Evolutionary conservation across 257 asterid genomes (phyloP).

Genomic region (Anisodus acutangulus): DNA sequence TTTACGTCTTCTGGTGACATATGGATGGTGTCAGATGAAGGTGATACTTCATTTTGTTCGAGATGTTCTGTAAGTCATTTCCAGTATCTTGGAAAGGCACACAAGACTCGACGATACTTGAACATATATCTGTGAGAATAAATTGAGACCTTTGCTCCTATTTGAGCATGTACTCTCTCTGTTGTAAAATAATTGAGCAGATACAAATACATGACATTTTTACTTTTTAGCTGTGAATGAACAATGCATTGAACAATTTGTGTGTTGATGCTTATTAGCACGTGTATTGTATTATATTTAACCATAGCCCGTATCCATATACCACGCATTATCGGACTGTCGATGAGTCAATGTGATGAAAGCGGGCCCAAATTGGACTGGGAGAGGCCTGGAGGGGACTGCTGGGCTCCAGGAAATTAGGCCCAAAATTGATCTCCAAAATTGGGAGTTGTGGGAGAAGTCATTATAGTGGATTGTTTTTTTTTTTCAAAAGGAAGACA

Average conservation of each 20-base stretch:
- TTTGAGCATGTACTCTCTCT: not conserved
- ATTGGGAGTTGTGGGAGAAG: no score
- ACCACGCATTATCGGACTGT: no score
- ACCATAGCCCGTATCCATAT: no score
- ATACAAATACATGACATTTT: not conserved
- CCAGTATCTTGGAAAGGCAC: not conserved
- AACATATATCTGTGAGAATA: not conserved
- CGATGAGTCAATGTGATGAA: no score
- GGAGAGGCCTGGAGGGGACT: no score
- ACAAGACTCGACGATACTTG: not conserved
- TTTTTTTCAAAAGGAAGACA: no score
- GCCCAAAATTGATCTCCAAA: no score
- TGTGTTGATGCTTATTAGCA: not conserved
- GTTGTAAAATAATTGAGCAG: not conserved
- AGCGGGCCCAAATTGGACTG: no score
- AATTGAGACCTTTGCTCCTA: not conserved
- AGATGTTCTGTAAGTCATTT: conserved; percentile 17
- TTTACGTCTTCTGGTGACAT: not conserved
- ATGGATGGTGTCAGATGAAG: not conserved
- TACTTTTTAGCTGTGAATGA: not conserved
- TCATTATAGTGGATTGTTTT: no score
- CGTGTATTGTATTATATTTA: no score
- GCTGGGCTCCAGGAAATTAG: no score
- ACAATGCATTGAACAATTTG: not conserved
- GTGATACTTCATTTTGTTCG: conserved; percentile 1